Conservation (phyloP, 176 grass and related monocot genomes). For the Triticum turgidum region DNA sequence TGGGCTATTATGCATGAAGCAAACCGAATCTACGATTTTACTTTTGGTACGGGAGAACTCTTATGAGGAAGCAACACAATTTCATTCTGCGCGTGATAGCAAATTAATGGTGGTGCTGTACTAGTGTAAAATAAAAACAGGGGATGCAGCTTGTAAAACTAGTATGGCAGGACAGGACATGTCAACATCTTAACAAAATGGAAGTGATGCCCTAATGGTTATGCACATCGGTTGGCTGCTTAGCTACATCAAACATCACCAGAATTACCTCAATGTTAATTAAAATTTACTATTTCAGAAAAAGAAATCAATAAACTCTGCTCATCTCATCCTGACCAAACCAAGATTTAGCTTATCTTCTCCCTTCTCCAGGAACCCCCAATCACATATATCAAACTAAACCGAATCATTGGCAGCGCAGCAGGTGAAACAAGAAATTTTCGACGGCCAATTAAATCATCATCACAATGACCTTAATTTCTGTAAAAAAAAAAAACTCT, state of each 20-base stretch:
- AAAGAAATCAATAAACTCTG: not conserved
- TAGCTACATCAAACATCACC: not conserved
- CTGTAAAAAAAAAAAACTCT: too few species aligned
- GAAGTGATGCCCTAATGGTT: not conserved
- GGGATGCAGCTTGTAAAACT: too few species aligned
- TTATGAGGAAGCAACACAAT: too few species aligned
- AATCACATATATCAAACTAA: not conserved
- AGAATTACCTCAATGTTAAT: not conserved
- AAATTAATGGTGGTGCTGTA: too few species aligned
- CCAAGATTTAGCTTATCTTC: not conserved
- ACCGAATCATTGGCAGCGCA: not conserved
- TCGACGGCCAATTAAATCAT: not conserved
- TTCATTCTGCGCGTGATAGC: too few species aligned
- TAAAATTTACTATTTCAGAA: not conserved
- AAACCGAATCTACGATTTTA: too few species aligned
- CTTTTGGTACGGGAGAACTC: too few species aligned
- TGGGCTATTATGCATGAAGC: too few species aligned
- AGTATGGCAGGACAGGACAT: not conserved
- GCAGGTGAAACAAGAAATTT: not conserved
- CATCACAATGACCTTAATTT: too few species aligned
- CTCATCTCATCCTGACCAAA: not conserved
- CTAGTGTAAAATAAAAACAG: too few species aligned
- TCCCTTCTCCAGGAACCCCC: not conserved
- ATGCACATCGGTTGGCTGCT: not conserved
- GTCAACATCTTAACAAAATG: not conserved